Evolutionary conservation across 2,329 filamentous ascomycete species (phyloP).

Genomic region (Talaromyces rugulosus): DNA sequence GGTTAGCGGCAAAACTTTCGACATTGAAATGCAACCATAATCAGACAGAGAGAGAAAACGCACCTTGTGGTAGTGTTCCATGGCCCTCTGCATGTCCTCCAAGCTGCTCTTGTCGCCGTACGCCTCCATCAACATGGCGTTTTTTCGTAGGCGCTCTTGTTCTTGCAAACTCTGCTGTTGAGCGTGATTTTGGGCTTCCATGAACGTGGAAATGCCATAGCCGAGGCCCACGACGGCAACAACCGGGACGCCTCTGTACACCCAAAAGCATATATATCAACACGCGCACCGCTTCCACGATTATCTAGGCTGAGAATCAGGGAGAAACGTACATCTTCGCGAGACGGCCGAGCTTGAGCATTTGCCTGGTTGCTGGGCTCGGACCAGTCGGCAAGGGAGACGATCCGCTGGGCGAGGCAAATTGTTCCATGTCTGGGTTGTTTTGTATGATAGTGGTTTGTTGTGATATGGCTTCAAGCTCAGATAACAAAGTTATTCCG

Average conservation of each 20-base stretch:
- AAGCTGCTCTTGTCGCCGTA: conserved; percentile 43
- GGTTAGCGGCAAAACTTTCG: not conserved
- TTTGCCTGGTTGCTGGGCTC: conserved; percentile 6
- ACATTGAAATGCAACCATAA: not conserved
- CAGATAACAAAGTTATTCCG: not conserved
- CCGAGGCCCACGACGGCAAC: conserved; percentile 15
- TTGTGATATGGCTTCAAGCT: not conserved
- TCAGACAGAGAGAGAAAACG: conserved; percentile 9
- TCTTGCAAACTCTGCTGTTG: conserved; percentile 20
- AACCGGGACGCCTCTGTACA: conserved; percentile 10
- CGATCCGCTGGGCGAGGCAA: conserved; percentile 8
- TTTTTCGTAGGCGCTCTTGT: conserved; percentile 31
- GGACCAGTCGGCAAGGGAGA: conserved; percentile 5
- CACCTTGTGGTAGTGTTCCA: conserved; percentile 39
- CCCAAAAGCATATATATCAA: not conserved
- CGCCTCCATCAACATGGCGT: conserved; percentile 41
- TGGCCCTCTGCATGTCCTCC: conserved; percentile 41
- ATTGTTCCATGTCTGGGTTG: conserved; percentile 8
- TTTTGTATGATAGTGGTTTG: not conserved
- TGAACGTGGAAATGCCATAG: conserved; percentile 24
- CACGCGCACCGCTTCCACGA: conserved; percentile 20
- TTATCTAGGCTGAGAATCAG: not conserved
- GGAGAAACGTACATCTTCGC: conserved; percentile 11
- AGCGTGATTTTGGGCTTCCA: conserved; percentile 11
- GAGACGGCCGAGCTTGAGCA: conserved; percentile 9